These are phyloP conservation scores for Leccinum fibrillosum DNA, from an alignment of 768 basidiomycete species.

Conservation along the genomic window DNA sequence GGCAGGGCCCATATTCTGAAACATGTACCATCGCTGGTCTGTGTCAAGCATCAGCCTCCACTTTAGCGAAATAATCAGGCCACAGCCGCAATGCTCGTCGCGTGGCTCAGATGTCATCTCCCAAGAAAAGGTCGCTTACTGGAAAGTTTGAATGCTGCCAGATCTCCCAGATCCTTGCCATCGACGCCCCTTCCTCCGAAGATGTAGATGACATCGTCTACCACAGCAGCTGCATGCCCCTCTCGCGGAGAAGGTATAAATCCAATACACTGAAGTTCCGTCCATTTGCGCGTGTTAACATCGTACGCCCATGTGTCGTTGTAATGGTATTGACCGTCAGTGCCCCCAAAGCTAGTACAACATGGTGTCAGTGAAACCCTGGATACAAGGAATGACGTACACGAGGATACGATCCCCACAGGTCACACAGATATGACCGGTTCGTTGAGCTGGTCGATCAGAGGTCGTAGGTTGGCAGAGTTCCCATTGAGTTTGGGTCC, in stretches of 20 bases:
- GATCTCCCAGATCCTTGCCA: slow-evolving; percentile 90
- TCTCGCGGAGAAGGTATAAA: slow-evolving; percentile 95
- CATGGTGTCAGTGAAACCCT: slow-evolving; percentile 11
- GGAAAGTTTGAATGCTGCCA: slow-evolving; percentile 95
- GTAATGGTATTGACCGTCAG: slow-evolving; percentile 98
- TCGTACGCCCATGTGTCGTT: slow-evolving; percentile 99
- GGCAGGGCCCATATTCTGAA: slow-evolving; percentile 98
- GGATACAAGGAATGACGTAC: slow-evolving; percentile 44
- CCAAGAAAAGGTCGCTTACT: slow-evolving; percentile 54
- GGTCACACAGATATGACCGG: slow-evolving; percentile 88
- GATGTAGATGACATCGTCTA: slow-evolving; percentile 96
- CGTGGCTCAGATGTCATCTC: not conserved
- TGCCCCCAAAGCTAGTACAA: slow-evolving; percentile 81
- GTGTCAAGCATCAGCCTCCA: slow-evolving; percentile 13
- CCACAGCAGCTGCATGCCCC: slow-evolving; percentile 93
- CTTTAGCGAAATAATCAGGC: slow-evolving; percentile 1
- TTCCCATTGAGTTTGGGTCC: slow-evolving; percentile 84
- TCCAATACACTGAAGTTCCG: slow-evolving; percentile 92
- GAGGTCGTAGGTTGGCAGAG: slow-evolving; percentile 58
- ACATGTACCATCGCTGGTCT: slow-evolving; percentile 99
- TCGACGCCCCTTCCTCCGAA: slow-evolving; percentile 98
- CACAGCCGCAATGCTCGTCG: not conserved
- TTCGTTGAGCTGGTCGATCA: slow-evolving; percentile 74
- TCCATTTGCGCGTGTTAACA: slow-evolving; percentile 75
- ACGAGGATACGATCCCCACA: slow-evolving; percentile 80